Conservation (phyloP, 257 asterid species). For the Solanum chiquidenum region DNA sequence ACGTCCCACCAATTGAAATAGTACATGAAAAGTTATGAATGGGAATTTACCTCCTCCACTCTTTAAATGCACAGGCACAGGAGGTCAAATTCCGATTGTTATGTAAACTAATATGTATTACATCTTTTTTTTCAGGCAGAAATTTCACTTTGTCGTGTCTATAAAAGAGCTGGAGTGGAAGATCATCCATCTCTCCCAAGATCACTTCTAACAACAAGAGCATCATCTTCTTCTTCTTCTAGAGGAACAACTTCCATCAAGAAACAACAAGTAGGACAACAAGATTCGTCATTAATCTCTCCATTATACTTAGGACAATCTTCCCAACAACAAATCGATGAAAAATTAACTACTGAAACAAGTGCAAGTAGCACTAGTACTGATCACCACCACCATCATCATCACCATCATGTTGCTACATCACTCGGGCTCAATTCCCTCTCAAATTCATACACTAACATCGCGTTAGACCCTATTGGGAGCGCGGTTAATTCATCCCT, state of each 20-base stretch:
- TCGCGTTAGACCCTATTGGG: background rate
- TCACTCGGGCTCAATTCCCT: constrained; percentile 36
- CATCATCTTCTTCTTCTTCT: constrained; percentile 23
- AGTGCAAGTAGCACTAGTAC: constrained; percentile 43
- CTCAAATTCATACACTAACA: constrained; percentile 10
- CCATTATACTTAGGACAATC: background rate
- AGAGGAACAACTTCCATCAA: constrained; percentile 7
- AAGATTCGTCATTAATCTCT: background rate
- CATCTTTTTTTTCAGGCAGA: constrained; percentile 48
- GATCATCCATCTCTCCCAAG: constrained; percentile 85
- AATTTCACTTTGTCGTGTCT: constrained; percentile 86
- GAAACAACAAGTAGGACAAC: background rate
- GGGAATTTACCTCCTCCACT: background rate
- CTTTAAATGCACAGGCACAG: background rate
- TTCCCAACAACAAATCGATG: constrained; percentile 12
- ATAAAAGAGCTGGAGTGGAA: constrained; percentile 88
- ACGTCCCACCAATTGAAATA: background rate
- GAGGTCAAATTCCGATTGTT: background rate
- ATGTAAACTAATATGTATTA: background rate
- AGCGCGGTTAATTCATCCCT: constrained; percentile 11
- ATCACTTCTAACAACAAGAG: constrained; percentile 27
- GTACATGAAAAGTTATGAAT: background rate
- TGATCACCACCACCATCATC: background rate
- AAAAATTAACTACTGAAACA: constrained; percentile 27
- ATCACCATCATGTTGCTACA: constrained; percentile 11